Base-by-base conservation (phyloP, 768 basidiomycete species). In the Russula ochroleuca region DNA sequence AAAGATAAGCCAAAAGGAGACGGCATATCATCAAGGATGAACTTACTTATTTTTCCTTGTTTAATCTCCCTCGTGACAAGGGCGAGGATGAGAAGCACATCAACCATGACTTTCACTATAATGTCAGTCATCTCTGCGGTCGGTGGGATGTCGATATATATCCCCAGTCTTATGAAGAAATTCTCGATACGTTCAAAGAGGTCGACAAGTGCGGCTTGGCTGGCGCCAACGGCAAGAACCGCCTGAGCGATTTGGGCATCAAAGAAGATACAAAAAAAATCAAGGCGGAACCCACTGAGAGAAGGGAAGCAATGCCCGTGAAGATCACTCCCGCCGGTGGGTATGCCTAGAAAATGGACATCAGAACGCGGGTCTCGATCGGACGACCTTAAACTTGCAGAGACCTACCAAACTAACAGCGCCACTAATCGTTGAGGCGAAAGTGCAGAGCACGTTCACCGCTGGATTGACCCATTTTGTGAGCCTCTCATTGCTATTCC, bases 381-480 rank as follows among this genome's bases (percentile, higher is more conserved):
- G n/a, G 6, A 8, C 15, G 13, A 2, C n/a, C n/a, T n/a, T 40
- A 40, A 19, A 41, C 40, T 15, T 23, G 49, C 7, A 5, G 31
- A 31, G 15, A 35, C 47, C 40, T 15, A 62, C 61, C 8, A 62
- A 5, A 23, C 41, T 23, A 10, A 58, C 35, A 1, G 6, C 56
- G 0, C 2, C 40, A 9, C 49, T 25, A 14, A 63, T 10, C 3
- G 49, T 63, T 3, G 33, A 5, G 0, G 52, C 51, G n/a, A 63
- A 50, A 0, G n/a, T 14, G 17, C 35, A 37, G 13, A 63, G 33
- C 9, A 58, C 57, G 0, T 58, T 28, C 0, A 63, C 15, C 1
- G 33, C 57, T 0, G 61, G 48, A 56, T 21, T 5, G 2, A 57
- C 40, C 62, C 49, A 57, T 4, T 28, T 63, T 28, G 62, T 49